A percentile compares a stretch with the other conserved stretches of the same genome.
phyloP scores from a whole-genome alignment of 73 alveolate species.

The Blepharisma stoltei region DNA sequence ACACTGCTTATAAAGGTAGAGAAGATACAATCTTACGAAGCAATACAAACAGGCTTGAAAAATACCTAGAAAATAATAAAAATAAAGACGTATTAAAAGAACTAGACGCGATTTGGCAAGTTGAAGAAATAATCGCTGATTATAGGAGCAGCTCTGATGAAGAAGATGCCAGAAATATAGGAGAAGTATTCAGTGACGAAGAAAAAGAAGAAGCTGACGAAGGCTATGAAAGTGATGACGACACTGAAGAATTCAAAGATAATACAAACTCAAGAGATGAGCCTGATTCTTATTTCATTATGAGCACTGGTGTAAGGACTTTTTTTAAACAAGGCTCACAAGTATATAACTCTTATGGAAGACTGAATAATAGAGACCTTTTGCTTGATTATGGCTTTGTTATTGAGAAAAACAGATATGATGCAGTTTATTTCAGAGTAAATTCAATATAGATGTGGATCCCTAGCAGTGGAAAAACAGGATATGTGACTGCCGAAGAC shows the following conservation, averaged over 20 bases:
- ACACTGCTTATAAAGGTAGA: not conserved
- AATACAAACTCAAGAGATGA: conserved; percentile 28
- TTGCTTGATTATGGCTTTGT: conserved; percentile 26
- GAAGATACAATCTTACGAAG: not conserved
- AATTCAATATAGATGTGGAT: not conserved
- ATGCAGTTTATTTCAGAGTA: conserved; percentile 48
- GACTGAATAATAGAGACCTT: not conserved
- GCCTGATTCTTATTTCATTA: conserved; percentile 45
- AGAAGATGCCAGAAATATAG: conserved; percentile 34
- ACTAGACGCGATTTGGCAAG: not conserved
- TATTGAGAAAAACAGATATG: conserved; percentile 22
- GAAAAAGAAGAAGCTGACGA: conserved; percentile 38
- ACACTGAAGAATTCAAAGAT: conserved; percentile 37
- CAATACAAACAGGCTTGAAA: conserved; percentile 20
- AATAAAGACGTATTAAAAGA: not conserved
- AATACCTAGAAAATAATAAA: not conserved
- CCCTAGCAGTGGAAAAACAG: conserved; percentile 2
- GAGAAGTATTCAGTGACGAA: not conserved
- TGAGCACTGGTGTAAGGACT: conserved; percentile 39
- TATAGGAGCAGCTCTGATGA: conserved; percentile 21
- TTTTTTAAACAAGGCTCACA: conserved; percentile 36
- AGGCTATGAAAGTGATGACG: conserved; percentile 31
- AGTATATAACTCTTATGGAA: conserved; percentile 15
- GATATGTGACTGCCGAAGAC: conserved; percentile 1
- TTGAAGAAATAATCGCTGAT: not conserved